These are phyloP conservation scores for Trichoderma oligosporum DNA, from an alignment of 2,329 filamentous ascomycete genomes.

Conservation along the genomic window DNA sequence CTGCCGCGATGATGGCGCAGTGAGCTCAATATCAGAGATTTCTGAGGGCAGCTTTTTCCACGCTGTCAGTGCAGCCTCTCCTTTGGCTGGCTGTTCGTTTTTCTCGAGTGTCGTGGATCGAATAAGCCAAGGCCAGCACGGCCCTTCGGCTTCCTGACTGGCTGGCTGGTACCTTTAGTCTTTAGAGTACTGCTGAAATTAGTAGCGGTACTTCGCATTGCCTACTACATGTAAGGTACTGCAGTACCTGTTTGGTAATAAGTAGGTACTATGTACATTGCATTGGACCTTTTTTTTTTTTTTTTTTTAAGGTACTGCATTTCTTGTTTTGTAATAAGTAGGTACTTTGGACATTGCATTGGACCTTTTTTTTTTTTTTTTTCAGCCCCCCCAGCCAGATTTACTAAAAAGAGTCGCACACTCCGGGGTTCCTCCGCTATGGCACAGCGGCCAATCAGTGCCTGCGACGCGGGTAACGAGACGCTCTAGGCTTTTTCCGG, in stretches of 20 bases:
- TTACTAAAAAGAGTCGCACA: conserved; percentile 18
- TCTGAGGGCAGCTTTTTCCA: conserved; percentile 19
- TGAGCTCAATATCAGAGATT: conserved; percentile 25
- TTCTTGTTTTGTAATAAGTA: no score
- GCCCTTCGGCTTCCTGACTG: conserved; percentile 13
- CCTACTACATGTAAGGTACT: no score
- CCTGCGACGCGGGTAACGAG: conserved; percentile 12
- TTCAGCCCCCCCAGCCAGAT: not conserved
- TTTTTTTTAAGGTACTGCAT: not conserved
- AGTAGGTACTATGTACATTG: no score
- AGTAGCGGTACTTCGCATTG: conserved; percentile 16
- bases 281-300: no score
- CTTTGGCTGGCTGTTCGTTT: no score
- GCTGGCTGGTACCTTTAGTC: conserved; percentile 13
- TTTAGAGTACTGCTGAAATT: no score
- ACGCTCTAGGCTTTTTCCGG: conserved; percentile 25
- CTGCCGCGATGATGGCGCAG: conserved; percentile 22
- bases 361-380: no score
- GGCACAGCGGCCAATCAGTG: conserved; percentile 26
- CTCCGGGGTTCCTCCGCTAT: conserved; percentile 33
- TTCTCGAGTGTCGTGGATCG: conserved; percentile 41
- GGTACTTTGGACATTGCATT: no score
- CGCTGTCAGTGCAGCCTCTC: conserved; percentile 26
- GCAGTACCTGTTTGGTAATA: not conserved
- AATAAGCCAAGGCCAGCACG: conserved; percentile 33